These are phyloP conservation scores for Candida peoriensis DNA, from an alignment of 805 yeast species.

Conservation along the genomic window DNA sequence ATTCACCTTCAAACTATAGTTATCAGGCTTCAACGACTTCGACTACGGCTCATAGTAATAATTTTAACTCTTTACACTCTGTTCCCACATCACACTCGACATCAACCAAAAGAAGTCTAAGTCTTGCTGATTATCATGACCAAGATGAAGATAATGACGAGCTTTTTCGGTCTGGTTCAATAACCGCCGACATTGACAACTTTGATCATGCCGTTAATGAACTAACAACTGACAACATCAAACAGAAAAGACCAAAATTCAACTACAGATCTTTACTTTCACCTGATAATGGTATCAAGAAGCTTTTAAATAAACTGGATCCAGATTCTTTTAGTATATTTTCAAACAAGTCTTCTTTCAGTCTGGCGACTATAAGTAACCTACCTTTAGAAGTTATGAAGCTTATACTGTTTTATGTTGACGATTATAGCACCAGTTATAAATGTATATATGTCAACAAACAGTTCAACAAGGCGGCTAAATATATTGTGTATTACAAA, in stretches of 20 bases:
- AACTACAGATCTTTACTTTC: conserved; percentile 16
- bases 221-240: not conserved
- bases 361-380: conserved; percentile 20
- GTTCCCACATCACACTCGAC: conserved; percentile 1
- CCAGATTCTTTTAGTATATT: conserved; percentile 28
- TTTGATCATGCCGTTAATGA: not conserved
- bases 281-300: conserved; percentile 17
- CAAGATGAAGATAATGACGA: not conserved
- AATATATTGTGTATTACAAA: conserved; percentile 47
- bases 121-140: too few species aligned
- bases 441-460: conserved; percentile 46
- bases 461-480: conserved; percentile 45
- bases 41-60: not conserved
- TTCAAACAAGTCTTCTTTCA: conserved; percentile 18
- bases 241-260: conserved; percentile 12
- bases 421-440: conserved; percentile 37
- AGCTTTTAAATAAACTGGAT: conserved; percentile 26
- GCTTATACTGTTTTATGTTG: conserved; percentile 22
- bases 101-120: conserved; percentile 1
- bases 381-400: conserved; percentile 31
- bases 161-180: too few species aligned
- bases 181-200: too few species aligned
- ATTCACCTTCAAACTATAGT: too few species aligned
- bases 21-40: not conserved
- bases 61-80: not conserved